Conservation (phyloP, 257 asterid species). For the Scutellaria baicalensis region DNA sequence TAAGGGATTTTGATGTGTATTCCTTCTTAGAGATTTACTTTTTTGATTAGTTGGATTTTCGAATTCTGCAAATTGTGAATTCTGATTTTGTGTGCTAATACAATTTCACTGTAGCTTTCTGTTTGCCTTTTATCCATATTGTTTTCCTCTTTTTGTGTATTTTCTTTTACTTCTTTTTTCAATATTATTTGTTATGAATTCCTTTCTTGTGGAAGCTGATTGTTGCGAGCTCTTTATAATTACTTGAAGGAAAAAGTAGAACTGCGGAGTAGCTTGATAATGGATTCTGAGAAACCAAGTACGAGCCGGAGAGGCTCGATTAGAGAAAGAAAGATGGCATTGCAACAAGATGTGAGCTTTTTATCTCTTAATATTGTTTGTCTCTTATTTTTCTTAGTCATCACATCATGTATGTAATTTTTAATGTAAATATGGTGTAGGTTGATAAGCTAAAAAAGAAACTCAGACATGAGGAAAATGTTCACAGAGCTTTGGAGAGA, state of each 20-base stretch:
- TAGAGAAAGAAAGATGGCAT: constrained; percentile 67
- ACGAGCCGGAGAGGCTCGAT: constrained; percentile 34
- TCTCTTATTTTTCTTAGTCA: background rate
- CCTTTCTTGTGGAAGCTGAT: constrained; percentile 44
- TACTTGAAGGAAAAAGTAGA: constrained; percentile 46
- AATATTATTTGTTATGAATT: constrained; percentile 5
- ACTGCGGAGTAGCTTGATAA: constrained; percentile 28
- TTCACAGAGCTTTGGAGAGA: constrained; percentile 89
- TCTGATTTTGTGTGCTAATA: constrained; percentile 13
- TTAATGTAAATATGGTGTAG: constrained; percentile 18
- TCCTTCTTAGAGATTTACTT: too few relatives aligned
- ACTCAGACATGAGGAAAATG: constrained; percentile 85
- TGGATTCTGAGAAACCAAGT: constrained; percentile 46
- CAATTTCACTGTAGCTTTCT: constrained; percentile 12
- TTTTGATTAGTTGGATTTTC: constrained; percentile 6
- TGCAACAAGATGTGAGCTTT: constrained; percentile 67
- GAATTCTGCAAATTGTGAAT: constrained; percentile 13
- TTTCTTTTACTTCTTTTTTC: constrained; percentile 2
- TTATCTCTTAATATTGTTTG: background rate
- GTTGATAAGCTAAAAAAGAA: constrained; percentile 86
- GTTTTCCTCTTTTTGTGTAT: background rate
- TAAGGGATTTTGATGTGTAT: background rate
- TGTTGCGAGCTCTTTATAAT: constrained; percentile 17
- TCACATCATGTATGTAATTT: background rate
- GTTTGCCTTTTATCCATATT: constrained; percentile 25